These are phyloP conservation scores for Elongisporangium prolatum DNA, from an alignment of 352 stramenopile species.

Conservation along the genomic window DNA sequence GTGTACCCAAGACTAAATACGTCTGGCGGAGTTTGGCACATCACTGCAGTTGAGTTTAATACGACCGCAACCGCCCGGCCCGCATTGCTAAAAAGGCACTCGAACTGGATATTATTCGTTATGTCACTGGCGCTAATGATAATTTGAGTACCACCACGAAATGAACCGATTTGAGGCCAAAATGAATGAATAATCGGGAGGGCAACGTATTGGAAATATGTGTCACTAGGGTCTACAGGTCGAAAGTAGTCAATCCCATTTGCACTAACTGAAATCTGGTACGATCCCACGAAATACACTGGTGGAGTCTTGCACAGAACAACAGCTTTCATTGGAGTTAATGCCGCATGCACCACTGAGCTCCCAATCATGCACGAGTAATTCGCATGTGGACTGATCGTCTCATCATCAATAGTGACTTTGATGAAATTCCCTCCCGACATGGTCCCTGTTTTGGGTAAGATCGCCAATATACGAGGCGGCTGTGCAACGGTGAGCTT, in stretches of 20 bases:
- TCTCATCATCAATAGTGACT: neutral
- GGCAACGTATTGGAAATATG: constrained; percentile 18
- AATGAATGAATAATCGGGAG: constrained; percentile 18
- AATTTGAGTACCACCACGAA: constrained; percentile 29
- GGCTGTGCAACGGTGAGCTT: constrained; percentile 4
- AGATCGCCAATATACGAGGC: neutral
- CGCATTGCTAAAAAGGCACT: constrained; percentile 27
- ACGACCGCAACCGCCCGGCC: constrained; percentile 7
- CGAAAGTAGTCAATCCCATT: constrained; percentile 45
- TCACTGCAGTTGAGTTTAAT: constrained; percentile 23
- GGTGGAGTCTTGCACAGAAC: constrained; percentile 24
- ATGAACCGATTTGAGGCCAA: constrained; percentile 21
- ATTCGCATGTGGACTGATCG: neutral
- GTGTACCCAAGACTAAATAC: constrained; percentile 1
- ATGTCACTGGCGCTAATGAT: constrained; percentile 25
- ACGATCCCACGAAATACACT: neutral
- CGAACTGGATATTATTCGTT: constrained; percentile 10
- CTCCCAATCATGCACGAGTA: constrained; percentile 30
- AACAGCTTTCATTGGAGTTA: constrained; percentile 5
- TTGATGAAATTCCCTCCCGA: neutral
- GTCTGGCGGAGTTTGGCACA: constrained; percentile 18
- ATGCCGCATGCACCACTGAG: neutral
- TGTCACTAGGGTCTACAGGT: constrained; percentile 1
- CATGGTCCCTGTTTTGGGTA: neutral
- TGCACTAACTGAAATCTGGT: constrained; percentile 22